Base-by-base conservation (phyloP, 2,329 filamentous ascomycete genomes). In the Xylaria sp. region DNA sequence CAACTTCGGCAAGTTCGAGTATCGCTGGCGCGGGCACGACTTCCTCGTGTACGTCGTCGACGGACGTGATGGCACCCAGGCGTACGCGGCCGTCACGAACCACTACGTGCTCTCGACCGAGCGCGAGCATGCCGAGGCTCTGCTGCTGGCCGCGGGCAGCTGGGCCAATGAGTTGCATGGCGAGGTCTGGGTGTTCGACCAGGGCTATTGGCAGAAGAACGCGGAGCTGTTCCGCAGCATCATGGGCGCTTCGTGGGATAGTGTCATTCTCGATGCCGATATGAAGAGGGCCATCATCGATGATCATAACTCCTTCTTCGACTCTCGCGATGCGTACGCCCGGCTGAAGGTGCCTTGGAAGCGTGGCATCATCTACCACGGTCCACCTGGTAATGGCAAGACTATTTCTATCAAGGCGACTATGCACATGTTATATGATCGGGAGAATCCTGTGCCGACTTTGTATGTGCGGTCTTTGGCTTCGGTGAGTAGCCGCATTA, bases 341-440 rank as follows among this genome's bases (percentile, higher is more conserved):
- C 81, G 85, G 57, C 82, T 92, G 51, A 84, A 84, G 68, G 89
- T 92, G 4, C 89, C 90, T 0, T 93, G 90, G 90, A 92, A 93
- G 83, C 81, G 90, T 17, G 90, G 90, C 0, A 80, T 92, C 53
- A 91, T 92, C 66, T 91, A 90, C 75, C 85, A 91, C 69, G 90
- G 89, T 0, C 87, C 89, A 0, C 88, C 83, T 0, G 83, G 83
- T 0, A 92, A 92, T 67, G 90, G 89, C 11, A 92, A 92, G 80
- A 92, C 90, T 0, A 90, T 92, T 72, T 88, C 86, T 40, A 89
- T 92, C 80, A 92, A 92, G 79, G 90, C 90, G 0, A 87, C 89
- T 74, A 92, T 92, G 88, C 84, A 90, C 73, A 84, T 83, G 67
- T 82, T 92, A 0, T 89, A 87, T 71, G 78, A 83, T 23, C 83